Percentiles rank a stretch among this genome's conserved stretches.
These are phyloP conservation scores for Echeveria elegans DNA, from an alignment of 164 flowering plant species.

Conservation along the genomic window DNA sequence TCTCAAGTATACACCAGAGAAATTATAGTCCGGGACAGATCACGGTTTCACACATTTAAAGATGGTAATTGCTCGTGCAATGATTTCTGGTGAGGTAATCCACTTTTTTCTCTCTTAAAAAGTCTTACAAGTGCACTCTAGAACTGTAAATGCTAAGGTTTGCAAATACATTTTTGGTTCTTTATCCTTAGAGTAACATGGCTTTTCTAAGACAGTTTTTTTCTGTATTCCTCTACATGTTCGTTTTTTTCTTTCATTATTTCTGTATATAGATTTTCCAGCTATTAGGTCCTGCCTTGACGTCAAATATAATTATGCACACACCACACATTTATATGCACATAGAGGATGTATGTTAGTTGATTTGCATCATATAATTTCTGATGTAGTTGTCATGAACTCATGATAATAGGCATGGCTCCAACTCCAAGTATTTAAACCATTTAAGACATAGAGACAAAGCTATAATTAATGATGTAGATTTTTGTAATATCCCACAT, in stretches of 20 bases:
- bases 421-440: no score
- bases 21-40: constrained; percentile 41
- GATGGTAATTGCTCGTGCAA: constrained; percentile 40
- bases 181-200: background rate
- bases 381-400: background rate
- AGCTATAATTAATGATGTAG: no score
- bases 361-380: background rate
- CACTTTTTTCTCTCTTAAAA: constrained; percentile 5
- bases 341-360: background rate
- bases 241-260: no score
- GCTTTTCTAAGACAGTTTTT: no score
- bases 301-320: background rate
- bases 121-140: background rate
- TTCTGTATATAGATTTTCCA: no score
- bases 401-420: no score
- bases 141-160: no score
- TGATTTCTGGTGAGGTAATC: constrained; percentile 32
- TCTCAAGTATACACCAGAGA: constrained; percentile 37
- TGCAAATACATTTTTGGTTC: background rate
- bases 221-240: no score
- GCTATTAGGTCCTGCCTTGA: background rate
- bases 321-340: no score
- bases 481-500: no score
- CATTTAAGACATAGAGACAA: no score
- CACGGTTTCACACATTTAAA: constrained; percentile 39